phyloP scores from a whole-genome alignment of 768 basidiomycete genomes.

The Sarcodon sp. region DNA sequence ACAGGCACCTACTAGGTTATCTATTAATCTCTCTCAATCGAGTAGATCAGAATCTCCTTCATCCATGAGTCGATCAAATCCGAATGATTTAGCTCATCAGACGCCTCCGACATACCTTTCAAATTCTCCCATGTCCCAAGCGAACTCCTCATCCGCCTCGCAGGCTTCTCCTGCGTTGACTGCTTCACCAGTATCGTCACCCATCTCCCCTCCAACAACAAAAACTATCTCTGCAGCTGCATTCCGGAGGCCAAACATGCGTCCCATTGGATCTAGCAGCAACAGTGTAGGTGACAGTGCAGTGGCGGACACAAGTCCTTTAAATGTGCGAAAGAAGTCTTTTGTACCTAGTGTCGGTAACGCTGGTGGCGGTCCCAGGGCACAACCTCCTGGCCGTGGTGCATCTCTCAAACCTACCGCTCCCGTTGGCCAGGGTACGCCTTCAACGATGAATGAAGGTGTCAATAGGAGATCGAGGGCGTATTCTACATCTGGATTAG shows the following conservation, averaged over 20 bases:
- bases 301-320: conserved; percentile 36
- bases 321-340: conserved; percentile 12
- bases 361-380: conserved; percentile 2
- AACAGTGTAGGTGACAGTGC: conserved; percentile 31
- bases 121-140: conserved; percentile 8
- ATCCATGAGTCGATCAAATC: not conserved
- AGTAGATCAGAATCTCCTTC: too few relatives aligned
- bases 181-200: conserved; percentile 15
- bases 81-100: conserved; percentile 20
- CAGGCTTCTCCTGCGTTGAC: conserved; percentile 9
- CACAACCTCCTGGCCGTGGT: not conserved
- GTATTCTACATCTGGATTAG: conserved; percentile 5
- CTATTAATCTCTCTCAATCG: too few relatives aligned
- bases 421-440: not conserved
- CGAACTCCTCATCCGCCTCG: conserved; percentile 10
- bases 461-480: conserved; percentile 1
- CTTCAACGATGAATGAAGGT: not conserved
- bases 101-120: conserved; percentile 36
- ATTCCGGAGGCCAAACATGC: conserved; percentile 22
- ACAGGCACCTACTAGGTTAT: too few relatives aligned
- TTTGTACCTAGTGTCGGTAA: not conserved
- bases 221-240: conserved; percentile 69
- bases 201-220: conserved; percentile 17
- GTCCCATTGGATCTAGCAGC: conserved; percentile 21
- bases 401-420: conserved; percentile 7